A percentile compares a stretch with the other conserved stretches of the same genome.
Conservation (phyloP, 2,329 filamentous ascomycete species). For the Peltaster fructicola region DNA sequence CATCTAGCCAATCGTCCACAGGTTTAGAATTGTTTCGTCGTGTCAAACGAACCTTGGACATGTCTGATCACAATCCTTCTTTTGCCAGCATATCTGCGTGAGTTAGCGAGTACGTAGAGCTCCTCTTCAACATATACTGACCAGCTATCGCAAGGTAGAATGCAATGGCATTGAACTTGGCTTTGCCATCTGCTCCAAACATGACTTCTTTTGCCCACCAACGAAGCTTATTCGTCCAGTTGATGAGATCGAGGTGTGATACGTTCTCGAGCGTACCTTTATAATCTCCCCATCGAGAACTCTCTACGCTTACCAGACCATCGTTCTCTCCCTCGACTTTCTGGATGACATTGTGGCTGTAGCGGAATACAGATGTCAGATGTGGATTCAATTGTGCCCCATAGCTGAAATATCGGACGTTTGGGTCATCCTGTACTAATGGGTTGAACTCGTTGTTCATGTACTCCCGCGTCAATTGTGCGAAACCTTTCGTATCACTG, state of each 20-base stretch:
- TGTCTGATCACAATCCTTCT: slow-evolving; percentile 18
- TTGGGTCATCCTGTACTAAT: slow-evolving; percentile 35
- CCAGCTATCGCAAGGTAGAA: slow-evolving; percentile 49
- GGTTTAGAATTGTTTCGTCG: too few species aligned
- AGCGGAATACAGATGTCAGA: slow-evolving; percentile 38
- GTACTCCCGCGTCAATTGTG: slow-evolving; percentile 41
- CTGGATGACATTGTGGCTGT: slow-evolving; percentile 37
- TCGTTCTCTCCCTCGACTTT: slow-evolving; percentile 42
- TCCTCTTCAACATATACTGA: slow-evolving; percentile 21
- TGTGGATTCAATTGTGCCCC: slow-evolving; percentile 39
- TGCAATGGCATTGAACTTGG: slow-evolving; percentile 46
- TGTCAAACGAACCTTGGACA: too few species aligned
- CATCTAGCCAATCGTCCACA: too few species aligned
- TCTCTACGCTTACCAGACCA: slow-evolving; percentile 44
- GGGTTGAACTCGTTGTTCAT: slow-evolving; percentile 42
- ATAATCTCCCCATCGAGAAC: slow-evolving; percentile 43
- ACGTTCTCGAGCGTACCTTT: slow-evolving; percentile 46
- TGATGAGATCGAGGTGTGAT: slow-evolving; percentile 47
- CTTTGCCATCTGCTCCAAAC: slow-evolving; percentile 38
- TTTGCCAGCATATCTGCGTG: slow-evolving; percentile 23
- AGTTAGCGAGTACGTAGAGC: slow-evolving; percentile 1
- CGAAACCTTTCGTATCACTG: slow-evolving; percentile 41
- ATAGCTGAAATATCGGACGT: slow-evolving; percentile 45
- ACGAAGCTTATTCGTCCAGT: slow-evolving; percentile 46
- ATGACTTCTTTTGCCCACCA: too few species aligned